Evolutionary conservation across 2,329 filamentous ascomycete genomes (phyloP), one percentile per base, ranked within the genome.

Genomic region (Aspergillus pseudoviridinutans): DNA sequence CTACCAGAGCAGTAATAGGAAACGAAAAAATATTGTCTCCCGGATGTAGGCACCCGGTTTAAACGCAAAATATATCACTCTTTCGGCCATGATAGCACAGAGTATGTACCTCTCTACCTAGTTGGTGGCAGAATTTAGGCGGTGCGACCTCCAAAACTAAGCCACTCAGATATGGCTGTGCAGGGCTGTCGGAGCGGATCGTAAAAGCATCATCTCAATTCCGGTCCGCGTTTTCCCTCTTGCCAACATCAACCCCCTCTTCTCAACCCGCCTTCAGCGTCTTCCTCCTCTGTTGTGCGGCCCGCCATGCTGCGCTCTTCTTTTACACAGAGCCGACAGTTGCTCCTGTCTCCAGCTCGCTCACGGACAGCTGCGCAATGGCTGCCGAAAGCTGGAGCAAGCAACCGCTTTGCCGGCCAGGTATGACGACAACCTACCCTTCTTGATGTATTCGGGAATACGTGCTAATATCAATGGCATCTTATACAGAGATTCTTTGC

Each of bases 231-330:
- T 65, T 68, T 70, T 71, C 67, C 62, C 66, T 64, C 65, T 66
- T 64, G 55, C 61, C 66, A 68, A 68, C 65, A 57, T 58, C 67
- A 67, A 61, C 62, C 58, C 65, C 61, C 58, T 60, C 61, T 61
- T 55, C 58, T 50, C 56, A 55, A 58, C 58, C 56, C 63, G 60
- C 66, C 62, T 59, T 61, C 64, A 62, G 61, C 64, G 64, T 62
- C 61, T 59, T 63, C 58, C 58, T 65, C 65, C 66, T 65, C 65
- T 66, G 70, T 68, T 69, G 71, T 72, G 73, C 75, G 75, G 79
- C 78, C 71, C 76, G 78, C 69, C 67, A 83, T 84, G 81, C 79
- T 83, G 79, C 81, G 81, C 74, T 78, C 77, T 68, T 80, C 80
- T 68, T 74, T 83, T 73, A 69, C 73, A 63, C 74, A 79, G 64